phyloP scores from a whole-genome alignment of 169 alveolate species.

The Plasmodium coatneyi region DNA sequence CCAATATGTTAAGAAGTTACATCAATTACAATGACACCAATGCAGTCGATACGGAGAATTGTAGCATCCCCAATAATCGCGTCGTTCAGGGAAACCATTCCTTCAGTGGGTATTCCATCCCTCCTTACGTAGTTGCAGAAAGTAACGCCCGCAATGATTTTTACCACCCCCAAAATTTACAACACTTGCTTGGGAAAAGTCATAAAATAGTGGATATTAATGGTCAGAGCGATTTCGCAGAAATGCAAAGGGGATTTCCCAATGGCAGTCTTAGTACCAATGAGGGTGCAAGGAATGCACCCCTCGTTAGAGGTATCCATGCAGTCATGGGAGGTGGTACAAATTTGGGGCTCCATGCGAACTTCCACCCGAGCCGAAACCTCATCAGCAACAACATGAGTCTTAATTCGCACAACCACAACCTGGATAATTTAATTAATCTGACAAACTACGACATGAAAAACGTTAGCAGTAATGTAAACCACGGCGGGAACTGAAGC shows the following conservation, averaged over 20 bases:
- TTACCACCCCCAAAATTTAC: neutral
- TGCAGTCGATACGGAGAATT: neutral
- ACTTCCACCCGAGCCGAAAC: neutral
- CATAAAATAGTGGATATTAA: neutral
- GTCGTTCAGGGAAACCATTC: neutral
- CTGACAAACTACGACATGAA: neutral
- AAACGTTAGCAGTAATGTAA: constrained; percentile 12
- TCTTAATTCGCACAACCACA: neutral
- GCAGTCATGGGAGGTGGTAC: neutral
- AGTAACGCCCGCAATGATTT: neutral
- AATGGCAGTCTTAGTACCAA: neutral
- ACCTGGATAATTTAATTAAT: constrained; percentile 5
- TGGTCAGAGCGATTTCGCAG: neutral
- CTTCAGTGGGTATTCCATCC: neutral
- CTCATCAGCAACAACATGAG: neutral
- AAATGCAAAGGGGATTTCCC: constrained; percentile 3
- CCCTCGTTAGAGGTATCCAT: neutral
- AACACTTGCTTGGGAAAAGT: neutral
- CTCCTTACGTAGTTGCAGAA: neutral
- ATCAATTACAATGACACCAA: neutral
- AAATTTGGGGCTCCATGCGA: neutral
- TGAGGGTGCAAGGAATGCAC: neutral
- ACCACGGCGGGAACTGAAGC: neutral
- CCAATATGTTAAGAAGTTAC: neutral
- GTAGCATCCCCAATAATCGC: neutral